phyloP scores from a whole-genome alignment of 805 yeast genomes.

The Ogataea nonfermentans region DNA sequence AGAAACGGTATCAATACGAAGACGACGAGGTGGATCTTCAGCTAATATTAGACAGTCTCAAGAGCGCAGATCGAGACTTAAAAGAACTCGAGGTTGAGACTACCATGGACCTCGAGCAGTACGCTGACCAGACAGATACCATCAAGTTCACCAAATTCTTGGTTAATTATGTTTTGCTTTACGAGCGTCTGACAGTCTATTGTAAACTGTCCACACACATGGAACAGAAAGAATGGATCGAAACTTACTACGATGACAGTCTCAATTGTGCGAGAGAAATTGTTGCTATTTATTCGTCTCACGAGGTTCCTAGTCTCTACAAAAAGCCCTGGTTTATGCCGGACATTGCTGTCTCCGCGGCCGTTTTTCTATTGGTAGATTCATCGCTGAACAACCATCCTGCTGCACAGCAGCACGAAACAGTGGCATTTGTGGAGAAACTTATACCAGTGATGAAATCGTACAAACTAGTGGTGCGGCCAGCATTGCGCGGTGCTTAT shows the following conservation, averaged over 20 bases:
- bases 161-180: not conserved
- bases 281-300: not conserved
- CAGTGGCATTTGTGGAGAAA: not conserved
- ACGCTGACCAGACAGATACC: not conserved
- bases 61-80: not conserved
- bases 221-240: constrained; percentile 19
- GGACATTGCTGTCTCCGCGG: constrained; percentile 20
- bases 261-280: not conserved
- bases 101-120: constrained; percentile 5
- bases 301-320: constrained; percentile 8
- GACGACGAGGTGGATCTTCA: not conserved
- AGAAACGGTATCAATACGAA: not conserved
- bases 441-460: constrained; percentile 15
- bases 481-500: constrained; percentile 26
- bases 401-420: not conserved
- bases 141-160: not conserved
- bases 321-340: constrained; percentile 20
- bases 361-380: constrained; percentile 25
- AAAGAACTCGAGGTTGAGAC: constrained; percentile 2
- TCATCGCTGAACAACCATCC: constrained; percentile 15
- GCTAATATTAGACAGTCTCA: not conserved
- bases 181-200: constrained; percentile 23
- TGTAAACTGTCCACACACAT: constrained; percentile 21
- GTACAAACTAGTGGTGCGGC: constrained; percentile 18
- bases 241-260: constrained; percentile 7